phyloP scores from a whole-genome alignment of 345 rosid species.

The Aquilaria malaccensis region DNA sequence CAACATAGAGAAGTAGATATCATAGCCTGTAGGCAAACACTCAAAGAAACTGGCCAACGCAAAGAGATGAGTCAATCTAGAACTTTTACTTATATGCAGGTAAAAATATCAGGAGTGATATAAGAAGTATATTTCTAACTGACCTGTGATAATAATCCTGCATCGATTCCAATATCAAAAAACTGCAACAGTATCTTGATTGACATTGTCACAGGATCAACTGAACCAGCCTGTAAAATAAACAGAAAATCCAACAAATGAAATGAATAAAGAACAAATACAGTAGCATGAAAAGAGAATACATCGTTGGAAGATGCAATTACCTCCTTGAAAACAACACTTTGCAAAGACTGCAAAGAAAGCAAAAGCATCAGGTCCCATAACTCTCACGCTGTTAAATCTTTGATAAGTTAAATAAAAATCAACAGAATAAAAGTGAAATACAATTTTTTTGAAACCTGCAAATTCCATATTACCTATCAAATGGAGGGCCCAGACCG shows the following conservation, averaged over 20 bases:
- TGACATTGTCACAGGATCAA: conserved; percentile 90
- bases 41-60: background rate
- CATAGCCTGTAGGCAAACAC: no score
- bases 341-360: conserved; percentile 83
- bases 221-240: conserved; percentile 79
- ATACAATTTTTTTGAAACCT: background rate
- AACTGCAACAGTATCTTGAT: conserved; percentile 83
- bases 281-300: background rate
- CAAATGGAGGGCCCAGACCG: no score
- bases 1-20: no score
- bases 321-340: conserved; percentile 98
- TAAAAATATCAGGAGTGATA: conserved; percentile 1
- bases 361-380: conserved; percentile 21
- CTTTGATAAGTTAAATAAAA: background rate
- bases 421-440: background rate
- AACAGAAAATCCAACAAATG: conserved; percentile 11
- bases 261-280: conserved; percentile 5
- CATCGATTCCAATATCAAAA: conserved; percentile 94
- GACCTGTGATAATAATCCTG: conserved; percentile 84
- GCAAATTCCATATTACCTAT: no score
- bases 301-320: conserved; percentile 3
- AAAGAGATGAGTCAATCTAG: background rate
- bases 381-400: conserved; percentile 5
- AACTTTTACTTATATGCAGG: background rate
- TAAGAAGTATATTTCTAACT: conserved; percentile 16